Evolutionary conservation across 768 basidiomycete genomes (phyloP).

Genomic region (Cystofilobasidium macerans): DNA sequence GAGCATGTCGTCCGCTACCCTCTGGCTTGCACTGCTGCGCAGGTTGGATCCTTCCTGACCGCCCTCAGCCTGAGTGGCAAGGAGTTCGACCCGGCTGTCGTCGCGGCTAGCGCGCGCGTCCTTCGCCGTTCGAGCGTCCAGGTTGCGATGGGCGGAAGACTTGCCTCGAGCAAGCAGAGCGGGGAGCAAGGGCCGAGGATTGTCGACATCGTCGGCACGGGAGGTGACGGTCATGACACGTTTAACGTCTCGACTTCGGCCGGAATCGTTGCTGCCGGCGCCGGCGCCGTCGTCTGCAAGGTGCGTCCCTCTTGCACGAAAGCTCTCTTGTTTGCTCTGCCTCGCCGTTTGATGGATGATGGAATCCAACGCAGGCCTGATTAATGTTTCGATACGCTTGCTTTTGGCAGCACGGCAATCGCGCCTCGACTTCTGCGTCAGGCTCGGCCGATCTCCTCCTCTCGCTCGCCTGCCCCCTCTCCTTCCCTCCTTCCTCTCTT

Average conservation of each 20-base stretch:
- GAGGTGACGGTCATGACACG: slow-evolving; percentile 88
- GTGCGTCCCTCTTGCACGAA: too few species aligned
- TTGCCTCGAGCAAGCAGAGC: too few species aligned
- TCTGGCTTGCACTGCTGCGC: slow-evolving; percentile 39
- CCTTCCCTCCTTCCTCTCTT: slow-evolving; percentile 49
- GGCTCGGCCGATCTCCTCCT: slow-evolving; percentile 88
- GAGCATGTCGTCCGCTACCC: slow-evolving; percentile 45
- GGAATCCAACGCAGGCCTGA: not conserved
- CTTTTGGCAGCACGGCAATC: slow-evolving; percentile 61
- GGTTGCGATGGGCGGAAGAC: slow-evolving; percentile 40
- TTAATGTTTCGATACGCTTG: not conserved
- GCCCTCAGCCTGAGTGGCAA: slow-evolving; percentile 69
- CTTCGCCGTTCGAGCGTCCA: slow-evolving; percentile 58
- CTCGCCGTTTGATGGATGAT: too few species aligned
- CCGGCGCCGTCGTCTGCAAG: slow-evolving; percentile 86
- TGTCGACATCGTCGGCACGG: slow-evolving; percentile 82
- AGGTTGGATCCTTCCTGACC: slow-evolving; percentile 82
- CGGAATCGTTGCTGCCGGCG: slow-evolving; percentile 84
- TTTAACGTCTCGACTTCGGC: slow-evolving; percentile 97
- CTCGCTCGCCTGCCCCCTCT: slow-evolving; percentile 57
- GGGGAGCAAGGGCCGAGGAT: too few species aligned
- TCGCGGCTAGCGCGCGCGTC: slow-evolving; percentile 67
- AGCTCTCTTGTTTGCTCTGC: too few species aligned
- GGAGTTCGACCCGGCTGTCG: slow-evolving; percentile 61
- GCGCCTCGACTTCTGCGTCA: slow-evolving; percentile 82